Base-by-base conservation (phyloP, 2,329 filamentous ascomycete species). In the Colletotrichum sp. region DNA sequence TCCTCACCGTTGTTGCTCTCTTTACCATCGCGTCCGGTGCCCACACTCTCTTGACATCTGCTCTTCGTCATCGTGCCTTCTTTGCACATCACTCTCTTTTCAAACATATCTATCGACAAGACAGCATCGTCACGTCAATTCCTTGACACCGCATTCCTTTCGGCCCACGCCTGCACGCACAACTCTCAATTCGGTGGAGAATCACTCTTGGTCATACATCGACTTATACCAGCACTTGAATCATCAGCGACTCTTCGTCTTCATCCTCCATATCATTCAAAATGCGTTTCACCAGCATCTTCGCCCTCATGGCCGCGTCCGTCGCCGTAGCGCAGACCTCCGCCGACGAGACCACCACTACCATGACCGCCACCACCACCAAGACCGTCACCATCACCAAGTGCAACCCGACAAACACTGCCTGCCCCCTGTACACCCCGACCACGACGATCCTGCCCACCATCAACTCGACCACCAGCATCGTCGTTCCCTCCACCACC, bases 271-370 rank as follows among this genome's bases (percentile, higher is more conserved):
- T 77, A 78, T 75, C 74, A 71, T 63, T 79, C 86, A 88, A 83
- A 78, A 89, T 89, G 88, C 87, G 85, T 80, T 85, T 87, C 85
- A 83, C 87, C 78, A 82, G 81, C 81, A 79, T 88, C 81, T 77
- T 87, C 80, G 79, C 84, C 77, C 78, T 87, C 78, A 77, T 88
- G 78, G 85, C 86, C 79, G 83, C 84, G 81, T 85, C 85, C 72
- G 83, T 86, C 64, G 64, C 84, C 70, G 83, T 84, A 66, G 81
- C 82, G 77, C 85, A 84, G 75, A 81, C 81, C 63, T 76, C 77
- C 55, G 76, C 80, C 26, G 77, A 82, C 55, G 75, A 78, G 67
- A 82, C 79, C 75, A 88, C 85, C 76, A 85, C 84, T 72, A 85
- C 84, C 13, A 68, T 84, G 74, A 90, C 88, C 71, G 85, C 85